Evolutionary conservation across 768 basidiomycete species (phyloP).

Genomic region (Gelatoporia subvermispora): DNA sequence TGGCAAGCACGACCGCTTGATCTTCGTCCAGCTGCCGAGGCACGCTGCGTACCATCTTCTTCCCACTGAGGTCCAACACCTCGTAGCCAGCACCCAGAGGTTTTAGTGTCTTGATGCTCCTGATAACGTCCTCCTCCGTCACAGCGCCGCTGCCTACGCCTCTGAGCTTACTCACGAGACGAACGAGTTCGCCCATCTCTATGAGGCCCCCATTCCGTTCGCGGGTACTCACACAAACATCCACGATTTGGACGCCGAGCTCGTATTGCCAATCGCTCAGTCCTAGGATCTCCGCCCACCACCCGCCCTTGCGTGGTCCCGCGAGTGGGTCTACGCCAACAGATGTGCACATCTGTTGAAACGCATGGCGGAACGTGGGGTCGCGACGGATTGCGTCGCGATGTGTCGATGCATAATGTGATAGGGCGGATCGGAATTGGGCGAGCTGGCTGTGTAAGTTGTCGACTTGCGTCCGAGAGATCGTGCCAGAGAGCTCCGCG

Average conservation of each 20-base stretch:
- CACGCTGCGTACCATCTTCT: constrained; percentile 84
- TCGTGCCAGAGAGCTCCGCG: constrained; percentile 70
- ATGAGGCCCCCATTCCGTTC: constrained; percentile 92
- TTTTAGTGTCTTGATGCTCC: constrained; percentile 81
- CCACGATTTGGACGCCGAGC: constrained; percentile 92
- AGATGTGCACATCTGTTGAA: constrained; percentile 92
- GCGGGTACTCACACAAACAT: constrained; percentile 83
- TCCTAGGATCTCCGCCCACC: constrained; percentile 88
- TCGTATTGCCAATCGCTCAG: constrained; percentile 95
- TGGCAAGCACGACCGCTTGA: constrained; percentile 75
- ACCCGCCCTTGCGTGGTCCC: constrained; percentile 78
- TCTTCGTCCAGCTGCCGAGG: constrained; percentile 88
- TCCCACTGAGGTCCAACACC: constrained; percentile 67
- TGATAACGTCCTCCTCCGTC: constrained; percentile 79
- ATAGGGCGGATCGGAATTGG: constrained; percentile 78
- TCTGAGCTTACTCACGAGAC: constrained; percentile 72
- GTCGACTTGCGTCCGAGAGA: constrained; percentile 73
- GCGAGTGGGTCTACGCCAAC: constrained; percentile 95
- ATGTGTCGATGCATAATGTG: constrained; percentile 77
- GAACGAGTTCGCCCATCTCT: constrained; percentile 78
- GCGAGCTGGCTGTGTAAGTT: constrained; percentile 76
- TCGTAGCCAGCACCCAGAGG: constrained; percentile 92
- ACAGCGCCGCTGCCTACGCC: constrained; percentile 64
- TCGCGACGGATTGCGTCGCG: constrained; percentile 79
- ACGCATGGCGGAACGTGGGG: constrained; percentile 84